Base-by-base conservation (phyloP, 2,329 filamentous ascomycete species). In the Sclerotinia borealis region DNA sequence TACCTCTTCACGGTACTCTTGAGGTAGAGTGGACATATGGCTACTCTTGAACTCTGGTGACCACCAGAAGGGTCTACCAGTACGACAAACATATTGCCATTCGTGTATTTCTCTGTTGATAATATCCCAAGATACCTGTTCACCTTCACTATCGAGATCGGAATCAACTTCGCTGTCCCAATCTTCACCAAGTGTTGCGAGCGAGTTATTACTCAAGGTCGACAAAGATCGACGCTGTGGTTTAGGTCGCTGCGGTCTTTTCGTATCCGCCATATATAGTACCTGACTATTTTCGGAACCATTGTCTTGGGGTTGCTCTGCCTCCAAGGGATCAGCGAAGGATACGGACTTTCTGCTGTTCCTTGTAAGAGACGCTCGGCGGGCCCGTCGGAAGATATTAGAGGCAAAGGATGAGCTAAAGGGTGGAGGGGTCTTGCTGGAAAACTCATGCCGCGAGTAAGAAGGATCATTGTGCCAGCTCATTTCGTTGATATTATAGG, bases 41-140 rank as follows among this genome's bases (percentile, higher is more conserved):
- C 49, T 54, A 34, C 64, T 66, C 55, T 68, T 72, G 15, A 71
- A 67, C 50, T 70, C 67, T 19, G 70, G 68, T n/a, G 69, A 72
- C 71, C 72, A 74, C 70, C 72, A 74, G 61, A 71, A 73, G 19
- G 72, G 72, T 39, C 69, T 63, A 29, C 72, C 71, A 50, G 70
- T 71, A 39, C 66, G 63, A 58, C 72, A 73, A 25, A 71, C 68
- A 48, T 69, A 69, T 47, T 74, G 69, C 72, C 72, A 74, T 64
- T 74, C 72, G 17, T 64, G 66, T 47, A 74, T 71, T 66, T 74
- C 72, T 37, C 64, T 56, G 36, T 72, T 67, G 36, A 74, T 73
- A 10, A 73, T 66, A 27, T 66, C 65, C 68, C 69, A 70, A n/a
- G 70, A 66, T 19, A 68, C 19, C 22, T 68, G 62, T 31, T 72